Conservation (phyloP, 495 filamentous ascomycete genomes). For the Podospora anserina region DNA sequence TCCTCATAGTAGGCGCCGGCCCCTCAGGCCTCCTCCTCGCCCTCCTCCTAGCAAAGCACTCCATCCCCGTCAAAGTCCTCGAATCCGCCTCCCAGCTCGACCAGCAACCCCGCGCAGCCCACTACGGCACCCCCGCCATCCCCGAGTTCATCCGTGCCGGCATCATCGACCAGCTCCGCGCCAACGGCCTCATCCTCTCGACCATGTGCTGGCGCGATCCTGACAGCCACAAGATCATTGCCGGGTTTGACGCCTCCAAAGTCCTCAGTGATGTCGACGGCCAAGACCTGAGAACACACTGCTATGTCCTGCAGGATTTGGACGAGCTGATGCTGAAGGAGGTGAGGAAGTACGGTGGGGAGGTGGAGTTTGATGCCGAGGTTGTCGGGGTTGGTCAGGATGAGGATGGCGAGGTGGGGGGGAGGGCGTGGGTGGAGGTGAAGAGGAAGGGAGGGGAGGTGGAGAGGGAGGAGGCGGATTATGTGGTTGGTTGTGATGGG, state of each 20-base stretch:
- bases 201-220: constrained; percentile 50
- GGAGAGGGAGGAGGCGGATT: constrained; percentile 50
- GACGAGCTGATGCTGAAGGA: constrained; percentile 48
- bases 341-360: constrained; percentile 35
- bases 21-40: constrained; percentile 58
- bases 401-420: constrained; percentile 21
- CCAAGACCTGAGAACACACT: constrained; percentile 36
- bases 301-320: constrained; percentile 36
- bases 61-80: constrained; percentile 52
- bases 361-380: constrained; percentile 42
- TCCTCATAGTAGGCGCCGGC: constrained; percentile 55
- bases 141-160: constrained; percentile 56
- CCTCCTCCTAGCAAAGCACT: constrained; percentile 54
- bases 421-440: constrained; percentile 49
- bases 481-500: constrained; percentile 57
- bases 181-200: constrained; percentile 46
- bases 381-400: constrained; percentile 48
- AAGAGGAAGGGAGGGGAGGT: constrained; percentile 33
- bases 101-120: constrained; percentile 52
- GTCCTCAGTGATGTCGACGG: constrained; percentile 19
- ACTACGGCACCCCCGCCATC: constrained; percentile 52
- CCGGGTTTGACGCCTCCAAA: constrained; percentile 16
- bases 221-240: constrained; percentile 3
- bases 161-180: constrained; percentile 50
- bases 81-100: constrained; percentile 51